Conservation (phyloP, 768 basidiomycete genomes). For the Phylloporus sp. region DNA sequence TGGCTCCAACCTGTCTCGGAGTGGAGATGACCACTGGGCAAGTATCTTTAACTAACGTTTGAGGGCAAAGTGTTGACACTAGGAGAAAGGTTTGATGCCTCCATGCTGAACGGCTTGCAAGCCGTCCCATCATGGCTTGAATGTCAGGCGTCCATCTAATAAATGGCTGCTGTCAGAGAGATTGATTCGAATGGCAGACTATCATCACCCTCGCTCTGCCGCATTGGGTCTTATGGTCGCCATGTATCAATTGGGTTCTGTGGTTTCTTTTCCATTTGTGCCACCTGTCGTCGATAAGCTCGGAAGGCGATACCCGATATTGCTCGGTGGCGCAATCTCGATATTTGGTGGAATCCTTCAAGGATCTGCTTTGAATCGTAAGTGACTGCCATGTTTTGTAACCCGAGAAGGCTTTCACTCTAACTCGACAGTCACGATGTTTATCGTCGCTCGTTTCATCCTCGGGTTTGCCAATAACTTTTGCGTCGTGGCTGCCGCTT, state of each 20-base stretch:
- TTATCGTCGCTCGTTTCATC: conserved; percentile 16
- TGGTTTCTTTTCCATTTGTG: conserved; percentile 45
- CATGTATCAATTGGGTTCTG: conserved; percentile 57
- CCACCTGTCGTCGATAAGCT: conserved; percentile 4
- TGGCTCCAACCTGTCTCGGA: too few species aligned
- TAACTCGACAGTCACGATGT: not conserved
- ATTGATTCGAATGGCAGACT: not conserved
- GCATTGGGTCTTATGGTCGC: too few species aligned
- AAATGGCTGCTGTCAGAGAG: not conserved
- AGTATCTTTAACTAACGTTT: not conserved
- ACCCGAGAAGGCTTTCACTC: too few species aligned
- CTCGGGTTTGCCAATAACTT: conserved; percentile 12
- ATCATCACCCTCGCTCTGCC: too few species aligned
- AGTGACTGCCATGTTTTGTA: not conserved
- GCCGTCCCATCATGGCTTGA: conserved; percentile 52
- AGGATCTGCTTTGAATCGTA: conserved; percentile 9
- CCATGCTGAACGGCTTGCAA: conserved; percentile 61
- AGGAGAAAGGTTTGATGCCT: conserved; percentile 29
- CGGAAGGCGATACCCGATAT: conserved; percentile 12
- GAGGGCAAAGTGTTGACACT: not conserved
- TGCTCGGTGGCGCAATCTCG: conserved; percentile 7
- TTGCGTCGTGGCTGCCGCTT: conserved; percentile 14
- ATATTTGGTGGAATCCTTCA: conserved; percentile 11
- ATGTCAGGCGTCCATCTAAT: conserved; percentile 33
- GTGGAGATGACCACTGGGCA: conserved; percentile 14